Evolutionary conservation across 2,329 filamentous ascomycete species (phyloP), one percentile per base, ranked within the genome.

Genomic region (Talaromyces sp.): DNA sequence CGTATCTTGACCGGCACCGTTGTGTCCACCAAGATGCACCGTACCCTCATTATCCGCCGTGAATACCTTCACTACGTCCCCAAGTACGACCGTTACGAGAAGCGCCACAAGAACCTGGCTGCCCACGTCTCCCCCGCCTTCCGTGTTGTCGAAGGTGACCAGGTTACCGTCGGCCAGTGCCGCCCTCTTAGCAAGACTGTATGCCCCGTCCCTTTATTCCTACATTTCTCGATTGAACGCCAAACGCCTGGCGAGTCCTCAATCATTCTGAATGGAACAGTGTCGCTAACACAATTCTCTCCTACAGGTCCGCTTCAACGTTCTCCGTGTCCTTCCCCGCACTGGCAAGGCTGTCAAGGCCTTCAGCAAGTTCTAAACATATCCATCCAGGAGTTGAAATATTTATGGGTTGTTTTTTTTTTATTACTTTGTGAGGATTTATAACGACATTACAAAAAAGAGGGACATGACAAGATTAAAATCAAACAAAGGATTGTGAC

Each of bases 21-120:
- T 78, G 90, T 98, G 78, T 98, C 93, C 75, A 99, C 95, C 84
- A 99, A 99, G 91, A 99, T 99, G 95, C 95, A 99, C 90, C 91
- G 95, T 84, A 99, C 95, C 76, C 84, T 98, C 80, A 89, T 99
- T 84, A 96, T 99, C 87, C 95, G 95, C 81, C 89, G 95, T 83
- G 95, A 99, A 87, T 99, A 99, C 87, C 91, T 99, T 67, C 95
- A 99, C 87, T 99, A 91, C 85, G 90, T 99, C 80, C 93, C 93
- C 82, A 99, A 99, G 87, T 99, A 99, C 89, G 86, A 90, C 80
- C 91, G 95, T 89, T 99, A 99, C 83, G 96, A 99, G 91, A 98
- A 97, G 89, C 88, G 95, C 81, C 95, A 99, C 91, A 97, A 97
- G 90, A 99, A 99, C 89, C 87, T 99, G 70, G 91, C 95, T 77